A percentile compares a stretch with the other conserved stretches of the same genome.
These are phyloP conservation scores for Globisporangium mamillatum DNA, from an alignment of 352 stramenopile genomes.

Conservation along the genomic window DNA sequence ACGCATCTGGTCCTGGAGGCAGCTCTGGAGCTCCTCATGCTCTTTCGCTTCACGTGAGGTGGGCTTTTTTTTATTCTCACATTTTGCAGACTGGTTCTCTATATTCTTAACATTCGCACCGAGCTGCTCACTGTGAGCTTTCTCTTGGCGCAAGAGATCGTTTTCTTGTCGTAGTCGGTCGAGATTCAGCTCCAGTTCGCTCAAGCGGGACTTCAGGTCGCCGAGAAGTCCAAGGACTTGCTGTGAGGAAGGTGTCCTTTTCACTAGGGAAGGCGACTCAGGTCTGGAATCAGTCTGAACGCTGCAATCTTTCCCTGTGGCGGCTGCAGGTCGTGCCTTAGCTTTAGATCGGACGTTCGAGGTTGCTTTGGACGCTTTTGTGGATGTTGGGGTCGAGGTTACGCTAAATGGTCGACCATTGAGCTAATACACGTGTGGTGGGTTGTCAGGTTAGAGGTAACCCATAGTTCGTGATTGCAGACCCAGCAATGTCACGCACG, in stretches of 20 bases:
- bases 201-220: constrained; percentile 39
- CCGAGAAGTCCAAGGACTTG: constrained; percentile 24
- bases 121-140: neutral
- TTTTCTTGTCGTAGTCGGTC: constrained; percentile 51
- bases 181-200: constrained; percentile 44
- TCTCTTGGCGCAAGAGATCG: constrained; percentile 38
- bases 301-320: constrained; percentile 1
- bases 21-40: constrained; percentile 29
- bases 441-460: no score
- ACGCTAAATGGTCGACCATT: constrained; percentile 2
- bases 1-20: constrained; percentile 32
- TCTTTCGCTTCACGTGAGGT: constrained; percentile 3
- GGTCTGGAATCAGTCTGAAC: constrained; percentile 3
- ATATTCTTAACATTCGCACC: neutral
- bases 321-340: neutral
- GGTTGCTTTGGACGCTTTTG: neutral
- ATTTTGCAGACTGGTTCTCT: neutral
- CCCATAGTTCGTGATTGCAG: no score
- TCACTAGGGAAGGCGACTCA: neutral
- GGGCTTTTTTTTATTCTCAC: neutral
- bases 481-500: no score
- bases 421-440: neutral
- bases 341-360: neutral
- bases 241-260: neutral
- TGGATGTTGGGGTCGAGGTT: neutral